Evolutionary conservation across 768 basidiomycete genomes (phyloP).

Genomic region (Russula lepida): DNA sequence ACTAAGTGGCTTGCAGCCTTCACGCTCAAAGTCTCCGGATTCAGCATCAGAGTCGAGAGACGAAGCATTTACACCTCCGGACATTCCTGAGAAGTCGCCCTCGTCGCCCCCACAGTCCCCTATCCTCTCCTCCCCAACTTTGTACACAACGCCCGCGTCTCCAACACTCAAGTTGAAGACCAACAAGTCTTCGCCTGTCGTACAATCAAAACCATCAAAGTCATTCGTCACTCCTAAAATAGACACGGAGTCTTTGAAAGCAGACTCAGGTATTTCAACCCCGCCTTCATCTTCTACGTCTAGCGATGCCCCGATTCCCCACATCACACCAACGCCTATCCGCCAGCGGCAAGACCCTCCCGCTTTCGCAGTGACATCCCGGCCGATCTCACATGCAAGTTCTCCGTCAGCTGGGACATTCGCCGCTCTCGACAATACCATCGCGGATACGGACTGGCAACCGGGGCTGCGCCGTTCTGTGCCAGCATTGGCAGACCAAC

Average conservation of each 20-base stretch:
- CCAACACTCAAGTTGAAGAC: constrained; percentile 7
- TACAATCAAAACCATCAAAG: not conserved
- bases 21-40: constrained; percentile 2
- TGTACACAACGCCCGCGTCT: not conserved
- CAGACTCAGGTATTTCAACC: constrained; percentile 16
- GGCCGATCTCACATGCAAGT: constrained; percentile 26
- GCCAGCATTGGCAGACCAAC: not conserved
- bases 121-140: constrained; percentile 5
- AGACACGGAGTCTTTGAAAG: constrained; percentile 1
- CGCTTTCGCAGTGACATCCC: constrained; percentile 31
- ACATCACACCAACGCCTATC: constrained; percentile 29
- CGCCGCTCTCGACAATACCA: not conserved
- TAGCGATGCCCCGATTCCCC: constrained; percentile 20
- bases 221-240: not conserved
- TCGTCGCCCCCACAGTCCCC: constrained; percentile 18
- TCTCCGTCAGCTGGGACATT: constrained; percentile 1
- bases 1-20: constrained; percentile 5
- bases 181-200: not conserved
- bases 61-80: constrained; percentile 17
- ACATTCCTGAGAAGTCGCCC: constrained; percentile 12
- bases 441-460: not conserved
- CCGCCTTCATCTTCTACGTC: constrained; percentile 24
- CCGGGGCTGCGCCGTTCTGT: not conserved
- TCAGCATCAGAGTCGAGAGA: not conserved
- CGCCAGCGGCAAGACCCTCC: constrained; percentile 28